These are phyloP conservation scores for Mycena belliarum DNA, from an alignment of 768 basidiomycete species.

Conservation along the genomic window DNA sequence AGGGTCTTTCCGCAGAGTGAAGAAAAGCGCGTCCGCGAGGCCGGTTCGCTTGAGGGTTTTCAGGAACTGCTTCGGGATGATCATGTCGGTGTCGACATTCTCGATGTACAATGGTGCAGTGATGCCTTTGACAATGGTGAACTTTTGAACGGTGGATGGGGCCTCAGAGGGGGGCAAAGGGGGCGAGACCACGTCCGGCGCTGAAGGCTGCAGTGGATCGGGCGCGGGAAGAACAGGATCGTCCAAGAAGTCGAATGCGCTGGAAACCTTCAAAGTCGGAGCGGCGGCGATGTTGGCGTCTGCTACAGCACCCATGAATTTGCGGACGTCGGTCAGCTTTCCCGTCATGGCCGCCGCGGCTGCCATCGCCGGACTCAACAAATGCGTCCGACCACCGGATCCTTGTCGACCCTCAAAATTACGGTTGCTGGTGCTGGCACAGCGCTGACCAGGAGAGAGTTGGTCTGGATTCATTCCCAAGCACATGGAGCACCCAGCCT, in stretches of 20 bases:
- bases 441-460: conserved; percentile 77
- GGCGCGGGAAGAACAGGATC: conserved; percentile 63
- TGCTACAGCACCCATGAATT: conserved; percentile 55
- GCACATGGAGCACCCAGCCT: conserved; percentile 96
- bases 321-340: conserved; percentile 82
- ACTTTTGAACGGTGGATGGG: conserved; percentile 57
- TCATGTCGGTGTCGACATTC: conserved; percentile 92
- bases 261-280: conserved; percentile 67
- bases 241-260: conserved; percentile 75
- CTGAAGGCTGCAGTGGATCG: conserved; percentile 39
- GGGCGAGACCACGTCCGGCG: conserved; percentile 33
- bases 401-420: conserved; percentile 93
- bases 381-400: conserved; percentile 85
- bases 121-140: conserved; percentile 70
- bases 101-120: conserved; percentile 79
- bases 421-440: conserved; percentile 90
- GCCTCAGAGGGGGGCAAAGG: conserved; percentile 43
- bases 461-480: conserved; percentile 96
- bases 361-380: conserved; percentile 91
- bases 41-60: conserved; percentile 92
- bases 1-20: conserved; percentile 74
- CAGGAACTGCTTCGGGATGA: conserved; percentile 92
- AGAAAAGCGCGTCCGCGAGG: conserved; percentile 81
- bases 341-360: conserved; percentile 88
- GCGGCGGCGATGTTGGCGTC: conserved; percentile 45